Conservation (phyloP, 2,329 filamentous ascomycete genomes). For the Scytalidium sp. region DNA sequence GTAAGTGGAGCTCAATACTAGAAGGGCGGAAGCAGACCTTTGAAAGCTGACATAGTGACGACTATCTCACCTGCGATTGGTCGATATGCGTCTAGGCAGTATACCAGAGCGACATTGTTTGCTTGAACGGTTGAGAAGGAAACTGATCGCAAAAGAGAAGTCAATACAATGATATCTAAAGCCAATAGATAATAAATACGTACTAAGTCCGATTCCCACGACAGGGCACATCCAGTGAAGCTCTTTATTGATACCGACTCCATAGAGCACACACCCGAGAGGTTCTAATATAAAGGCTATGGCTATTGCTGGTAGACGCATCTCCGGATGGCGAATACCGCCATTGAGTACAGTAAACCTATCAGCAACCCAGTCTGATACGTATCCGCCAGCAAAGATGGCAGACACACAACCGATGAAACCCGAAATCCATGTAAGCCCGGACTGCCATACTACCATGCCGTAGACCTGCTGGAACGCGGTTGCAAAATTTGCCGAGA, state of each 20-base stretch:
- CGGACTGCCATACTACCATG: conserved; percentile 35
- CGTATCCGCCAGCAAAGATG: conserved; percentile 12
- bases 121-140: conserved; percentile 55
- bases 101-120: conserved; percentile 54
- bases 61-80: conserved; percentile 55
- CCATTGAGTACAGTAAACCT: conserved; percentile 48
- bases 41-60: conserved; percentile 51
- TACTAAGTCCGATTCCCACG: conserved; percentile 23
- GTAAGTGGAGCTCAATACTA: not conserved
- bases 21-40: conserved; percentile 36
- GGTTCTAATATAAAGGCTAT: conserved; percentile 24
- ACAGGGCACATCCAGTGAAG: conserved; percentile 22
- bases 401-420: conserved; percentile 14
- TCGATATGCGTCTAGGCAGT: conserved; percentile 55
- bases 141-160: too few species aligned
- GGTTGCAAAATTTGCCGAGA: conserved; percentile 22
- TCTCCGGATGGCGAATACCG: conserved; percentile 54
- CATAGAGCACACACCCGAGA: conserved; percentile 18
- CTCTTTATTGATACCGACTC: conserved; percentile 19
- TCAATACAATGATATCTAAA: too few species aligned
- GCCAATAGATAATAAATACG: too few species aligned
- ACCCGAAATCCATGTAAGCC: conserved; percentile 13
- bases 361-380: conserved; percentile 12
- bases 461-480: conserved; percentile 38
- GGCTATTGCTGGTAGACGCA: conserved; percentile 45